A percentile compares a stretch with the other conserved stretches of the same genome.
phyloP scores from a whole-genome alignment of 257 asterid species.

The Striga asiatica region DNA sequence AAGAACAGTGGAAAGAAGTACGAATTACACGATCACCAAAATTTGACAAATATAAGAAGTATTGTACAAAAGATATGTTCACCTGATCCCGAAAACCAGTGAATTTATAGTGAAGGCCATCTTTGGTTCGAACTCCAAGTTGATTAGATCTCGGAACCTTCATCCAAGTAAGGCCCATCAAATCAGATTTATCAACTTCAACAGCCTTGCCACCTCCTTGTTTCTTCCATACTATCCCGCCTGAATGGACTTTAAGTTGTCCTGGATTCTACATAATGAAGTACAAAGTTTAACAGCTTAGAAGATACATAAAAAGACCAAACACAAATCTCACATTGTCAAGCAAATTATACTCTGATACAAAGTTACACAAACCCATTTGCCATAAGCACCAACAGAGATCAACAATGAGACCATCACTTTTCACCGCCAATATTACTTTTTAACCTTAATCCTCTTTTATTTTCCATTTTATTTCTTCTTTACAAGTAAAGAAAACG shows the following conservation, averaged over 20 bases:
- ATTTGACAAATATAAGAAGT: neutral
- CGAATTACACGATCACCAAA: neutral
- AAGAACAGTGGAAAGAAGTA: neutral
- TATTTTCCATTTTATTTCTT: too few species aligned
- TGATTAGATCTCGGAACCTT: slow-evolving; percentile 86
- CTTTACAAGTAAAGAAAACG: too few species aligned
- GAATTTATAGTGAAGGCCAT: slow-evolving; percentile 80
- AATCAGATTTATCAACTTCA: slow-evolving; percentile 76
- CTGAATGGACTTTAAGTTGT: slow-evolving; percentile 68
- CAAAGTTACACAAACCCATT: neutral
- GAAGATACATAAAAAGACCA: neutral
- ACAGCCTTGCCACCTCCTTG: slow-evolving; percentile 91
- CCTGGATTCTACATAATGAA: slow-evolving; percentile 68
- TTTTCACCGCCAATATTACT: neutral
- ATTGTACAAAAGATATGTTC: neutral
- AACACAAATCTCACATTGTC: neutral
- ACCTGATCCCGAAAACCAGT: slow-evolving; percentile 96
- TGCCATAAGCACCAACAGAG: neutral
- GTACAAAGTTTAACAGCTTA: neutral
- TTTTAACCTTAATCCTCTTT: too few species aligned
- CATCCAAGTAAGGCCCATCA: slow-evolving; percentile 79
- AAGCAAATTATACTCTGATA: neutral
- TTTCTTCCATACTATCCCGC: slow-evolving; percentile 89
- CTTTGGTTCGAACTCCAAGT: slow-evolving; percentile 82
- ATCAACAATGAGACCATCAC: neutral